Evolutionary conservation across 2,329 filamentous ascomycete species (phyloP), one percentile per base, ranked within the genome.

Genomic region (Venturiaceae sp.): DNA sequence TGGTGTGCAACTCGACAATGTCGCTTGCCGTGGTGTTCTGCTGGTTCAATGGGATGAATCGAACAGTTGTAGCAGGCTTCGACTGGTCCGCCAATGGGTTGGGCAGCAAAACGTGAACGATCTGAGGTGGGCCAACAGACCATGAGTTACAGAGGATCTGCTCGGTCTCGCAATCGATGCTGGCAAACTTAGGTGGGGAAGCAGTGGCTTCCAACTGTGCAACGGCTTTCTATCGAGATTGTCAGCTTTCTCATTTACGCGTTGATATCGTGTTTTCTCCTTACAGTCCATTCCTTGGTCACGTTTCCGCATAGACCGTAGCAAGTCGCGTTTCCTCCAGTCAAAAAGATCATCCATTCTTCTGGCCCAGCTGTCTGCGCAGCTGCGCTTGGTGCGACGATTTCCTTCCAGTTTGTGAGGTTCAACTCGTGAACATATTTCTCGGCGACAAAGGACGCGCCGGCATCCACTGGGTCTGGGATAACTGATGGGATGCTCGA

Each of bases 291-390:
- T 26, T 86, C 86, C 59, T 75, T 74, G 66, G 90, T 86, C 57
- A 85, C 73, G 61, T 75, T 77, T 44, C 68, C 77, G 72, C 88
- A 92, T 67, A 82, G 78, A 64, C 87, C 88, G 68, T 80, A 86
- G 75, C 88, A 92, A 33, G 88, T 90, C 75, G 84, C 86, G 78
- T 92, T 91, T 64, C 86, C 79, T 58, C 88, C 88, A 9, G 84
- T 88, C 64, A 90, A 74, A 64, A 88, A 79, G 61, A 92, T 76
- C 78, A 87, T 85, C 86, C 86, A 91, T 73, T 90, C 85, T 72
- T 87, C 85, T 5, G 87, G 85, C 7, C 74, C 79, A 11, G 81
- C 69, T 57, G 68, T 80, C 62, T 81, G 79, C 30, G 73, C 81
- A 8, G 82, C 72, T 60, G 82, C 76, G 58, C 87, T 82, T 32